Evolutionary conservation across 108 stramenopile species (phyloP), one percentile per base, ranked within the genome.

Genomic region (Aurantiochytrium sp.): DNA sequence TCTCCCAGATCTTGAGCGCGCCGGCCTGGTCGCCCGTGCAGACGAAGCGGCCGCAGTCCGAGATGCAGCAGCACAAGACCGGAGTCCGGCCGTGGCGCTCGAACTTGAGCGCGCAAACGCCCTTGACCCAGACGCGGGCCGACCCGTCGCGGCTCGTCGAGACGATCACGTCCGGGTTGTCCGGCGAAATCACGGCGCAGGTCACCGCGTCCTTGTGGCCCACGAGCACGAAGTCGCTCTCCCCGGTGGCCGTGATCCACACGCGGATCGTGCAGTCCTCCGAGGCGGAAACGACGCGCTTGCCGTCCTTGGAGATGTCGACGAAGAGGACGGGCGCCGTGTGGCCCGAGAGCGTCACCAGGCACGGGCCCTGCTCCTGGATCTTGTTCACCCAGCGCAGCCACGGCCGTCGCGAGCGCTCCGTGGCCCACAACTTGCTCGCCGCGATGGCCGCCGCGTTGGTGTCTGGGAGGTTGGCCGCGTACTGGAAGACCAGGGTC

Each of bases 301-400:
- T 81, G 42, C 45, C 73, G 73, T 81, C 73, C 73, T 81, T 22
- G n/a, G 73, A 81, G n/a, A 81, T 81, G 17, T 48, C 73, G 73
- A 41, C 39, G 12, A n/a, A 81, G 3, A 81, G 45, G 0, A 81
- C 73, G 6, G 73, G 73, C n/a, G 42, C 73, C n/a, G 73, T 81
- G 73, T 81, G 73, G 10, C 73, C 73, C n/a, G 42, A 81, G 2
- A 81, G 45, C 24, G 73, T 81, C 36, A 81, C 27, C n/a, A 81
- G 17, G 24, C 73, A 81, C 6, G 73, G 73, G 45, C 73, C 73
- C 12, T 41, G 45, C 24, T 81, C 73, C 45, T 81, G 73, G 6
- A 48, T 41, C 45, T 81, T 81, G 45, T 81, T 81, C n/a, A 81
- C 45, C 73, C 73, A 81, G 21, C 73, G 39, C 12, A 81, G 45